Conservation (phyloP, 805 yeast species). For the Maudiozyma pseudohumilis region DNA sequence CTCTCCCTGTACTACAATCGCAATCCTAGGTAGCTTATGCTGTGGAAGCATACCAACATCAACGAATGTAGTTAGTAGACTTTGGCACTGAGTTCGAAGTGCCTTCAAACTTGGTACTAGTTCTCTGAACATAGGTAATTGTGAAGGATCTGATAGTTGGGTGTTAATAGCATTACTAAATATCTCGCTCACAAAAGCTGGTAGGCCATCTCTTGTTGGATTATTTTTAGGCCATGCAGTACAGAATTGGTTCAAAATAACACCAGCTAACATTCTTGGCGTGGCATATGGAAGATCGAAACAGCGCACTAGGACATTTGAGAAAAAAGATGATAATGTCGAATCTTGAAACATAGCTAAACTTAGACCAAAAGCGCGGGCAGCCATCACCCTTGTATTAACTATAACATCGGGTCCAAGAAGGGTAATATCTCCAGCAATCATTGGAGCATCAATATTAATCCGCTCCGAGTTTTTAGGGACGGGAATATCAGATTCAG, state of each 20-base stretch:
- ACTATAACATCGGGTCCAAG: slow-evolving; percentile 69
- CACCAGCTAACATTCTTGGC: slow-evolving; percentile 61
- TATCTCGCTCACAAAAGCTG: slow-evolving; percentile 22
- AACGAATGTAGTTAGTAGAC: slow-evolving; percentile 66
- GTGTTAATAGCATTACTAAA: slow-evolving; percentile 33
- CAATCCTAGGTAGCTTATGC: slow-evolving; percentile 66
- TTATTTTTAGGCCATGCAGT: slow-evolving; percentile 13
- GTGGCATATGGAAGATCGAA: slow-evolving; percentile 63
- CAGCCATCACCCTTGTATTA: slow-evolving; percentile 65
- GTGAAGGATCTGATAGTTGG: slow-evolving; percentile 22
- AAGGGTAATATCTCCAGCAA: slow-evolving; percentile 80
- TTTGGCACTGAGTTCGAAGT: slow-evolving; percentile 78
- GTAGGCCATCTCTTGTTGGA: slow-evolving; percentile 12
- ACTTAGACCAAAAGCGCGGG: slow-evolving; percentile 63
- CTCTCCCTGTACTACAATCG: slow-evolving; percentile 90
- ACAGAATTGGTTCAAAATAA: slow-evolving; percentile 65
- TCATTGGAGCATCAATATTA: slow-evolving; percentile 88
- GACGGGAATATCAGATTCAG: slow-evolving; percentile 35
- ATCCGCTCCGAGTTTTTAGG: slow-evolving; percentile 49
- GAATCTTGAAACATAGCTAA: slow-evolving; percentile 41
- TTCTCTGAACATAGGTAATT: slow-evolving; percentile 56
- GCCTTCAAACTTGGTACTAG: slow-evolving; percentile 78
- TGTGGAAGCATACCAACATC: slow-evolving; percentile 67
- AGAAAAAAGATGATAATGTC: slow-evolving; percentile 33
- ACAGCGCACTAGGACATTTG: slow-evolving; percentile 31